phyloP scores from a whole-genome alignment of 2,329 filamentous ascomycete genomes.

The Stachybotrys echinatus region DNA sequence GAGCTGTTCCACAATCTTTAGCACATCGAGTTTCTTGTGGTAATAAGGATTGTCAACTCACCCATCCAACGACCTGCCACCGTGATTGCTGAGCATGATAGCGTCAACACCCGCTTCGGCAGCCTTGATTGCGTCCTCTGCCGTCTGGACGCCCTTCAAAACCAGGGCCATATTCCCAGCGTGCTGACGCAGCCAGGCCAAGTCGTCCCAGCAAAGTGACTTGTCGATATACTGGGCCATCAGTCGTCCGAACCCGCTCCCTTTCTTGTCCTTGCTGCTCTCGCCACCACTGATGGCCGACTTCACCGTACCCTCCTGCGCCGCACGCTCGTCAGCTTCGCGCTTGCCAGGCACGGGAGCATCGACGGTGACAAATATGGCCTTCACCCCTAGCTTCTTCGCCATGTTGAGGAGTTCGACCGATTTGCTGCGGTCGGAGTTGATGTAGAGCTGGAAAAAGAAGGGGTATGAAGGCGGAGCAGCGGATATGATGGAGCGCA shows the following conservation, averaged over 20 bases:
- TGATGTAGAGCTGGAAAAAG: conserved; percentile 52
- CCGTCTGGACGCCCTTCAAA: conserved; percentile 51
- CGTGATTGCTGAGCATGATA: conserved; percentile 53
- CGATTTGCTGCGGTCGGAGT: conserved; percentile 43
- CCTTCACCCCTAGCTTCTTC: conserved; percentile 41
- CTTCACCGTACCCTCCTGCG: conserved; percentile 34
- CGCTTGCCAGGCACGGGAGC: conserved; percentile 51
- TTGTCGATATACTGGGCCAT: conserved; percentile 49
- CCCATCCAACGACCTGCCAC: conserved; percentile 50
- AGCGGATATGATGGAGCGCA: conserved; percentile 34
- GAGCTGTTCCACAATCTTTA: too few species aligned
- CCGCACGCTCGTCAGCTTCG: conserved; percentile 50
- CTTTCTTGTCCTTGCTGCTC: conserved; percentile 44
- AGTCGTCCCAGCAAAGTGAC: conserved; percentile 44
- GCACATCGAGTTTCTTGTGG: too few species aligned
- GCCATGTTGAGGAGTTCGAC: conserved; percentile 35
- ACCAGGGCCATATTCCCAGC: conserved; percentile 43
- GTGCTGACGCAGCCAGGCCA: conserved; percentile 44
- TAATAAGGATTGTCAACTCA: conserved; percentile 2
- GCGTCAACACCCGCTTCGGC: conserved; percentile 45
- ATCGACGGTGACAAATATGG: conserved; percentile 49
- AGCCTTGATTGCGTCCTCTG: conserved; percentile 47
- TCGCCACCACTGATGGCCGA: conserved; percentile 33
- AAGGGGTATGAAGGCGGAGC: conserved; percentile 32
- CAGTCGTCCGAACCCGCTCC: conserved; percentile 44